Conservation (phyloP, 2,329 filamentous ascomycete species). For the Escovopsis sp. region DNA sequence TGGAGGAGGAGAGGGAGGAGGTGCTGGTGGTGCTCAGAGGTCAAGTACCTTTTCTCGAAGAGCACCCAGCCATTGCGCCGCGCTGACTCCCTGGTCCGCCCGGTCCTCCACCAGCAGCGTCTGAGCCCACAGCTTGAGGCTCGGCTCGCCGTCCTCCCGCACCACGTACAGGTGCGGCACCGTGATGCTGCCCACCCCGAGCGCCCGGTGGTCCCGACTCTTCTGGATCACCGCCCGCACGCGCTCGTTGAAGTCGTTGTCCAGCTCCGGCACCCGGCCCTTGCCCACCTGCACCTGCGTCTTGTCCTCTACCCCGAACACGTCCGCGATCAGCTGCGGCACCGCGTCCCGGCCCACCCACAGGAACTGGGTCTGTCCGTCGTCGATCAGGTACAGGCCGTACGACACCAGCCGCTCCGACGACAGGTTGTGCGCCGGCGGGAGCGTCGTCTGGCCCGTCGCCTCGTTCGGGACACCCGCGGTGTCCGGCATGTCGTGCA, state of each 20-base stretch:
- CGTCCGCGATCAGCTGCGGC: constrained; percentile 72
- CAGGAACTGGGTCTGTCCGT: constrained; percentile 93
- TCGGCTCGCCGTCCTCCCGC: constrained; percentile 89
- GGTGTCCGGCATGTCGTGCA: constrained; percentile 93
- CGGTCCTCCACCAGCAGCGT: constrained; percentile 89
- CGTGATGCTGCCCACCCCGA: constrained; percentile 85
- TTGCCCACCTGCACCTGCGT: constrained; percentile 84
- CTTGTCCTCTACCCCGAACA: constrained; percentile 78
- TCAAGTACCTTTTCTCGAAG: constrained; percentile 77
- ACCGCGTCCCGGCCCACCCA: constrained; percentile 93
- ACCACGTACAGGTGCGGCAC: constrained; percentile 88
- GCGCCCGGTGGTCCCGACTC: constrained; percentile 72
- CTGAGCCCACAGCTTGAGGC: constrained; percentile 90
- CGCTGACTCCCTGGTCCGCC: constrained; percentile 84
- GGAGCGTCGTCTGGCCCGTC: constrained; percentile 80
- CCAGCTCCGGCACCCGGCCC: constrained; percentile 68
- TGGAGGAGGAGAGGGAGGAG: no score
- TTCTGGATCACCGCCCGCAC: constrained; percentile 84
- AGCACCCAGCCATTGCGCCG: constrained; percentile 83
- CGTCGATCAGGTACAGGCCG: constrained; percentile 90
- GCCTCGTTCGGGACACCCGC: constrained; percentile 73
- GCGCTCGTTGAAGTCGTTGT: constrained; percentile 93
- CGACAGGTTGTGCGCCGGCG: constrained; percentile 70
- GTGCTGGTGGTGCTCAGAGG: background rate
- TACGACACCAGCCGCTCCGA: constrained; percentile 80